Evolutionary conservation across 805 yeast species (phyloP).

Genomic region (Saccharomyces mikatae): DNA sequence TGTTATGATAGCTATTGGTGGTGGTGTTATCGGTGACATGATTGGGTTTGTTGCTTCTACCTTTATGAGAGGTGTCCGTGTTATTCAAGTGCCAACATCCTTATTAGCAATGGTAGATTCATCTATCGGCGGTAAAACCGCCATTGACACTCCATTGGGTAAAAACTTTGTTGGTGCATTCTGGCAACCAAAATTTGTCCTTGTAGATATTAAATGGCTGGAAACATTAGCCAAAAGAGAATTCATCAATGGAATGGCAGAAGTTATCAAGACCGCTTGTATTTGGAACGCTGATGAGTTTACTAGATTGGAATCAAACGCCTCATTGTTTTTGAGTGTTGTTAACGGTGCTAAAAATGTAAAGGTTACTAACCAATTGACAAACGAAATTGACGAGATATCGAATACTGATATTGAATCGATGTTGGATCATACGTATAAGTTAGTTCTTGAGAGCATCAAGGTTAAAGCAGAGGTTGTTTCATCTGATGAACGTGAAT

Average conservation of each 20-base stretch:
- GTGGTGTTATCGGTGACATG: conserved; percentile 99
- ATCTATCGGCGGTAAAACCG: conserved; percentile 96
- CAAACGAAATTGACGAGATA: conserved; percentile 33
- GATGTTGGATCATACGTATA: conserved; percentile 65
- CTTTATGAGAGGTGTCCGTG: conserved; percentile 95
- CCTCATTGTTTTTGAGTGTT: conserved; percentile 60
- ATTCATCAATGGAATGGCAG: conserved; percentile 97
- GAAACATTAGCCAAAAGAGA: conserved; percentile 87
- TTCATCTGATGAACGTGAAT: conserved; percentile 88
- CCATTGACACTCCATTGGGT: conserved; percentile 93
- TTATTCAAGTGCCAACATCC: conserved; percentile 90
- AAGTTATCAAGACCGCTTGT: conserved; percentile 95
- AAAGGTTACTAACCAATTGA: conserved; percentile 10
- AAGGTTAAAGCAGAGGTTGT: conserved; percentile 92
- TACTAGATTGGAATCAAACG: conserved; percentile 69
- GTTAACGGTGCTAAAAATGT: conserved; percentile 36
- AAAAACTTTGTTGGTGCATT: conserved; percentile 95
- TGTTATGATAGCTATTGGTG: conserved; percentile 88
- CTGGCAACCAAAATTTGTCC: conserved; percentile 88
- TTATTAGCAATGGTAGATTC: conserved; percentile 96
- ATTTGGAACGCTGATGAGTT: conserved; percentile 93
- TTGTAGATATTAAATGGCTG: conserved; percentile 81
- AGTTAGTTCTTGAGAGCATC: conserved; percentile 77
- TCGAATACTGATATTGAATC: conserved; percentile 54
- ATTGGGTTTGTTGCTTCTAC: conserved; percentile 98